Conservation (phyloP, 768 basidiomycete genomes). For the Collybia sordida region DNA sequence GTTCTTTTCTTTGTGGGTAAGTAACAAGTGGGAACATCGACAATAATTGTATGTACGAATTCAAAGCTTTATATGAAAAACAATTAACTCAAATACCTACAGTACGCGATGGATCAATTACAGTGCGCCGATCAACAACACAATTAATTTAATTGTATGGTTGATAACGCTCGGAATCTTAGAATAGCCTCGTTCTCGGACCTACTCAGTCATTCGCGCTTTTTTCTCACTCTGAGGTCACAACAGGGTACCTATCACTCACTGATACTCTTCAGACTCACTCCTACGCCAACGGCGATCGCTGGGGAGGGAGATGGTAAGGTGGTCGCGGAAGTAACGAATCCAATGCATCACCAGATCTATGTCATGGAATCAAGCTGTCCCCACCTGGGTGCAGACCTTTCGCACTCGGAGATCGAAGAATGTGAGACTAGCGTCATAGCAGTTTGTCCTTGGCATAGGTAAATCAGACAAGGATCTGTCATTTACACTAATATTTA, state of each 20-base stretch:
- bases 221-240: constrained; percentile 60
- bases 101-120: not conserved
- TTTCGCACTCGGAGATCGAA: constrained; percentile 81
- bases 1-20: too few species aligned
- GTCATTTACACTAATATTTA: not conserved
- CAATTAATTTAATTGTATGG: not conserved
- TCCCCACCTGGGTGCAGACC: constrained; percentile 78
- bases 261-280: constrained; percentile 64
- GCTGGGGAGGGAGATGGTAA: constrained; percentile 1
- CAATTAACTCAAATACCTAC: too few species aligned
- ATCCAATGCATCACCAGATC: constrained; percentile 39
- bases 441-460: constrained; percentile 77
- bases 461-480: constrained; percentile 33
- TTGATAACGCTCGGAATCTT: not conserved
- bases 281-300: constrained; percentile 25
- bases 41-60: too few species aligned
- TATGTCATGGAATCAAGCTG: constrained; percentile 83
- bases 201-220: constrained; percentile 58
- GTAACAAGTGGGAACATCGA: too few species aligned
- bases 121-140: not conserved
- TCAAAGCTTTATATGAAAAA: too few species aligned
- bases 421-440: constrained; percentile 58
- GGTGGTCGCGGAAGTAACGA: constrained; percentile 4
- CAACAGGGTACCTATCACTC: constrained; percentile 57
- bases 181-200: constrained; percentile 45